A percentile compares a stretch with the other conserved stretches of the same genome.
Conservation (phyloP, 331 rosid genomes). For the Telfairia occidentalis region DNA sequence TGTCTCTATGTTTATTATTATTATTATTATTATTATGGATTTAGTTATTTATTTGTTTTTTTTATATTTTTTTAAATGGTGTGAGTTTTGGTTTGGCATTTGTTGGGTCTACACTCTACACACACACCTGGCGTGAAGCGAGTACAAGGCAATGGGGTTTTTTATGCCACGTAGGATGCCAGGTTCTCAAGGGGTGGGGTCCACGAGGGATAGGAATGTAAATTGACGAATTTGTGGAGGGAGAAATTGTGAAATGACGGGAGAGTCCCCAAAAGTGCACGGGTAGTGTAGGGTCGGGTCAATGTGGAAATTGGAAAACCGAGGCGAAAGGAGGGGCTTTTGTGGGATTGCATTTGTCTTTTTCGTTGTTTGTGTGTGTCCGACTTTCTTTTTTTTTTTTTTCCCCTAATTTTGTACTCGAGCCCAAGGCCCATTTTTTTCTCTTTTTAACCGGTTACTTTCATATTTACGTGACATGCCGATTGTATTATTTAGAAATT, state of each 20-base stretch:
- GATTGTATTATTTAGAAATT: no score
- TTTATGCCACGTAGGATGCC: constrained; percentile 32
- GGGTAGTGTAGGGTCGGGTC: constrained; percentile 18
- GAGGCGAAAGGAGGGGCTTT: constrained; percentile 21
- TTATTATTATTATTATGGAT: not conserved
- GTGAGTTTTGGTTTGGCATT: constrained; percentile 25
- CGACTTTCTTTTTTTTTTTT: not conserved
- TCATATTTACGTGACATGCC: no score
- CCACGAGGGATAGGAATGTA: not conserved
- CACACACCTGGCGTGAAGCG: constrained; percentile 30
- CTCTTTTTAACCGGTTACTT: no score
- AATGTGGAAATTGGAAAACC: constrained; percentile 27
- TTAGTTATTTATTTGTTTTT: not conserved
- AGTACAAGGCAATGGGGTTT: constrained; percentile 11
- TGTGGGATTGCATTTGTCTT: constrained; percentile 31
- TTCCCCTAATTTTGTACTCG: not conserved
- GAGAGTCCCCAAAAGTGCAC: constrained; percentile 2
- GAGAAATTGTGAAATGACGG: not conserved
- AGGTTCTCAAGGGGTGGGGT: not conserved
- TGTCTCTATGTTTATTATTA: not conserved
- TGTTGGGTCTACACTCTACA: constrained; percentile 40
- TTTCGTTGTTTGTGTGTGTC: constrained; percentile 14
- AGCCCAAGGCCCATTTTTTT: constrained; percentile 17
- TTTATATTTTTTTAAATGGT: no score
- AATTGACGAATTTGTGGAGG: constrained; percentile 15